phyloP scores from a whole-genome alignment of 2,329 filamentous ascomycete genomes.

The Neofusicoccum cordaticola region DNA sequence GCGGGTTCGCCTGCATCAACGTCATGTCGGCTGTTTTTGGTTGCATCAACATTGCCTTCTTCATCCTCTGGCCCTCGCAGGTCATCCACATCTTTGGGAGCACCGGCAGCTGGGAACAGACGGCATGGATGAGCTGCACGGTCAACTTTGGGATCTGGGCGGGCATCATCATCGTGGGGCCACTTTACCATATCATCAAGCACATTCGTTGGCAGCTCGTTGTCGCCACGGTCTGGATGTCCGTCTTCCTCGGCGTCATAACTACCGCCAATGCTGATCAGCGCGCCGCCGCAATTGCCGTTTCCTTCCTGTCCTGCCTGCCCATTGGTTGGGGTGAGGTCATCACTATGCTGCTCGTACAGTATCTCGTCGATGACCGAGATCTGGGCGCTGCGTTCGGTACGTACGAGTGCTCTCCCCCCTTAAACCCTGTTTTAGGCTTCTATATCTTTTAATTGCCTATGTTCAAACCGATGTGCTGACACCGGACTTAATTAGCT shows the following conservation, averaged over 20 bases:
- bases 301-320: slow-evolving; percentile 20
- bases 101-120: slow-evolving; percentile 24
- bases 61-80: slow-evolving; percentile 31
- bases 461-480: background rate
- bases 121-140: slow-evolving; percentile 29
- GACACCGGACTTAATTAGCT: background rate
- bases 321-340: slow-evolving; percentile 24
- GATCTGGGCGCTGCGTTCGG: slow-evolving; percentile 22
- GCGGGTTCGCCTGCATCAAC: slow-evolving; percentile 29
- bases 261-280: slow-evolving; percentile 21
- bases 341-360: slow-evolving; percentile 20
- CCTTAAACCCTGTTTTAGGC: background rate
- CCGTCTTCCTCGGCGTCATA: slow-evolving; percentile 21
- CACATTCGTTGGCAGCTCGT: slow-evolving; percentile 22
- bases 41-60: slow-evolving; percentile 27
- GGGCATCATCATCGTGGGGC: slow-evolving; percentile 27
- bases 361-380: slow-evolving; percentile 21
- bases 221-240: slow-evolving; percentile 22
- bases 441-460: too few species aligned
- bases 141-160: slow-evolving; percentile 30
- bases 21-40: slow-evolving; percentile 28
- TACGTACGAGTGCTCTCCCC: slow-evolving; percentile 6
- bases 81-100: slow-evolving; percentile 18
- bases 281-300: slow-evolving; percentile 16
- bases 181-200: slow-evolving; percentile 26